A percentile compares a stretch with the other conserved stretches of the same genome.
Evolutionary conservation across 192 early-diverging fungal species (phyloP).

Genomic region (Podila epigama): DNA sequence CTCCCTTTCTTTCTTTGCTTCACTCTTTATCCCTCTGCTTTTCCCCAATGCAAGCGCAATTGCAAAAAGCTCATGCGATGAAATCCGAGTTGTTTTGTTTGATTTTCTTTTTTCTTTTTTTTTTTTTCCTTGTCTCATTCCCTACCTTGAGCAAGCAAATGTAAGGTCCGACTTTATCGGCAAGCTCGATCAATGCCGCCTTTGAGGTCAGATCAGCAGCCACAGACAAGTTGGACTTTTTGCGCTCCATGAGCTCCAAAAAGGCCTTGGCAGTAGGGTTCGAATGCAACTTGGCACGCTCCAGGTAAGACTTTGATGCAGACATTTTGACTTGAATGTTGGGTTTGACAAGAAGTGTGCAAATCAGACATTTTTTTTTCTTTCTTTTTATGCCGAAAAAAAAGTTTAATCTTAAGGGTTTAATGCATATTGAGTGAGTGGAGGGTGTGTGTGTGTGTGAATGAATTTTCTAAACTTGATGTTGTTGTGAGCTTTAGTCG

Average conservation of each 20-base stretch:
- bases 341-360: no score
- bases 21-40: no score
- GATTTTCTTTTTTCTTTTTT: background rate
- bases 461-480: no score
- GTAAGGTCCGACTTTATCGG: slow-evolving; percentile 90
- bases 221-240: slow-evolving; percentile 90
- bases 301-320: slow-evolving; percentile 64
- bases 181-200: slow-evolving; percentile 85
- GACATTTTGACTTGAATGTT: slow-evolving; percentile 14
- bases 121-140: background rate
- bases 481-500: slow-evolving; percentile 23
- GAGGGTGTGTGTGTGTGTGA: no score
- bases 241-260: slow-evolving; percentile 85
- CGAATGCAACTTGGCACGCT: slow-evolving; percentile 69
- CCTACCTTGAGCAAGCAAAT: slow-evolving; percentile 92
- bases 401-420: background rate
- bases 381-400: background rate
- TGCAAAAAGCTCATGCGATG: no score
- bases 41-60: no score
- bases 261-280: slow-evolving; percentile 82
- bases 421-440: no score
- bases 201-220: slow-evolving; percentile 92
- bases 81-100: background rate
- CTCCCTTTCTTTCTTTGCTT: no score
- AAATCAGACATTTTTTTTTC: background rate